These are phyloP conservation scores for Hemisphaericaspora nanyangensis DNA, from an alignment of 805 yeast genomes.

Conservation along the genomic window DNA sequence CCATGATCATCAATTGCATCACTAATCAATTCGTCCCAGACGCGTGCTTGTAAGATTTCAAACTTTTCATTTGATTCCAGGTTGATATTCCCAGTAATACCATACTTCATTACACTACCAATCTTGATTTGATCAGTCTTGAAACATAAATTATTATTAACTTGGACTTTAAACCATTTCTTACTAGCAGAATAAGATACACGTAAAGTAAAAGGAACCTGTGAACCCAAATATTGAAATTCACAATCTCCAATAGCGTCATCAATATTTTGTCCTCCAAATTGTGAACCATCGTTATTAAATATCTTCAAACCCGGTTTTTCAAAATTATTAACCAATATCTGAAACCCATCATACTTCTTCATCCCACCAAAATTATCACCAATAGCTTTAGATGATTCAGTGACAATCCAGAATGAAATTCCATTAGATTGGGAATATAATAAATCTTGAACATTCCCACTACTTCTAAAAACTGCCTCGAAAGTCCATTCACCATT, in stretches of 20 bases:
- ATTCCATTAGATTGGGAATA: constrained; percentile 47
- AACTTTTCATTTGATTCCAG: constrained; percentile 48
- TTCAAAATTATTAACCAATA: constrained; percentile 49
- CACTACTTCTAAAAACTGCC: constrained; percentile 58
- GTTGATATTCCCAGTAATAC: constrained; percentile 44
- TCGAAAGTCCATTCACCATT: constrained; percentile 53
- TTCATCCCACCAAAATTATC: constrained; percentile 53
- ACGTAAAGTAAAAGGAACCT: constrained; percentile 68
- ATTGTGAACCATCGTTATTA: constrained; percentile 54
- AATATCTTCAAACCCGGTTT: constrained; percentile 55
- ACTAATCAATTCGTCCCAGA: constrained; percentile 49
- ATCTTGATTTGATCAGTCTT: constrained; percentile 50
- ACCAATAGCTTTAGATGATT: constrained; percentile 8
- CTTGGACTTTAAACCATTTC: constrained; percentile 56
- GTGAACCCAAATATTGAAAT: constrained; percentile 60
- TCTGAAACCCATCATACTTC: constrained; percentile 59
- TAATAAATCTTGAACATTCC: constrained; percentile 27
- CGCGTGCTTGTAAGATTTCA: constrained; percentile 59
- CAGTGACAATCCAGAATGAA: constrained; percentile 33
- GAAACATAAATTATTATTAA: constrained; percentile 69
- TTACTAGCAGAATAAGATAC: constrained; percentile 49
- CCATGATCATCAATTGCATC: constrained; percentile 61
- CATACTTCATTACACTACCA: constrained; percentile 41
- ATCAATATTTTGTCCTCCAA: constrained; percentile 22
- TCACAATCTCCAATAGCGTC: constrained; percentile 52